phyloP scores from a whole-genome alignment of 345 rosid species.

The Theobroma cacao region DNA sequence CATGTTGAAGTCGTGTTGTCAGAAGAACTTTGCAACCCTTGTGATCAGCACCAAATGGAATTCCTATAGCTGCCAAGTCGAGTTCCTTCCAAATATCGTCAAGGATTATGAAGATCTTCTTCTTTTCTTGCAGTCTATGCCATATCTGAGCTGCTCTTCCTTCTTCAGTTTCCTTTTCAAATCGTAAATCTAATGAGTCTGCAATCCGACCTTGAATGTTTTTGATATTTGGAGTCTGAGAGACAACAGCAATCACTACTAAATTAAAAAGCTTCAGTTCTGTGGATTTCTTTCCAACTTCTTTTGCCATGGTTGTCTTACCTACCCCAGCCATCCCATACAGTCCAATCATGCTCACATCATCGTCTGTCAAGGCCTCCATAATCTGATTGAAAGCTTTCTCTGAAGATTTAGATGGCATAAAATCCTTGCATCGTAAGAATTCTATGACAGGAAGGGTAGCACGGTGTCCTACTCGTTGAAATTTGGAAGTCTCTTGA shows the following conservation, averaged over 20 bases:
- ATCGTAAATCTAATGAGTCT: not conserved
- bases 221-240: not conserved
- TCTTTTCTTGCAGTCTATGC: not conserved
- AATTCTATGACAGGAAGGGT: not conserved
- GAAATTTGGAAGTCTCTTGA: not conserved
- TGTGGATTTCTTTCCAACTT: not conserved
- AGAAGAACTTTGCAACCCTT: not conserved
- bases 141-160: constrained; percentile 2
- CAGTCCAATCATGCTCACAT: not conserved
- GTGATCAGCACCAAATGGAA: not conserved
- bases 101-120: not conserved
- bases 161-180: not conserved
- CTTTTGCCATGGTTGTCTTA: not conserved
- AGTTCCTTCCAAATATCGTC: constrained; percentile 1
- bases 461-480: not conserved
- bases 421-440: not conserved
- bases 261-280: not conserved
- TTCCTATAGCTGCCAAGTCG: not conserved
- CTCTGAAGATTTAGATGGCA: not conserved
- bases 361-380: not conserved
- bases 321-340: not conserved
- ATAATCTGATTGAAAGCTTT: not conserved
- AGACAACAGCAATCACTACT: not conserved
- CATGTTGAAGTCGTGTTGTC: not conserved
- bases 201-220: not conserved